Conservation (phyloP, 192 early-diverging fungal species). For the Kickxella alabastrina region DNA sequence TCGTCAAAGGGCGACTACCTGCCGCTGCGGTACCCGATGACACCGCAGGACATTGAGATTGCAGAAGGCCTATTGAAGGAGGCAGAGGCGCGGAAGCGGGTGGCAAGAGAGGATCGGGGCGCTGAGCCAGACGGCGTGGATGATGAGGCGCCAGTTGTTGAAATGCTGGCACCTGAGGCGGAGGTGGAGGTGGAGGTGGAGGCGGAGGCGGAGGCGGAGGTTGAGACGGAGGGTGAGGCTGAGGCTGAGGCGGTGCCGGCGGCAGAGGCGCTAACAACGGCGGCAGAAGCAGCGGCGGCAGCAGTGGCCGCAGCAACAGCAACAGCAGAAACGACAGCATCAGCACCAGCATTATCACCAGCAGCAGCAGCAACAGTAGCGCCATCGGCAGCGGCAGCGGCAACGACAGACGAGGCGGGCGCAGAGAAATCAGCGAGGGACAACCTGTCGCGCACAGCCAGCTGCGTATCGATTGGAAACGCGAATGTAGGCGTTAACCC, state of each 20-base stretch:
- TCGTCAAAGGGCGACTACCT: constrained; percentile 50
- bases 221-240: no score
- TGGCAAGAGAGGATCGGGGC: constrained; percentile 3
- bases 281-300: neutral
- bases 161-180: neutral
- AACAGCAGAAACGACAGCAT: neutral
- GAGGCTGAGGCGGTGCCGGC: no score
- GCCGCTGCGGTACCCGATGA: constrained; percentile 40
- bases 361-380: neutral
- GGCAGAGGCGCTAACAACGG: neutral
- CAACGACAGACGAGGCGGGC: neutral
- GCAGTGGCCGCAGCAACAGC: neutral
- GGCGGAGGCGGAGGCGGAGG: neutral
- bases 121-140: neutral
- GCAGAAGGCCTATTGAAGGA: constrained; percentile 21
- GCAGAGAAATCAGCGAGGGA: neutral
- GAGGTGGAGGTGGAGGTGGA: neutral
- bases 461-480: neutral
- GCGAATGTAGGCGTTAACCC: neutral
- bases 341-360: neutral
- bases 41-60: constrained; percentile 29
- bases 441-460: constrained; percentile 3
- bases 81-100: constrained; percentile 7
- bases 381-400: neutral
- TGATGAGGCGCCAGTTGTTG: neutral